Base-by-base conservation (phyloP, 257 asterid genomes). In the Solanum stenotomum region DNA sequence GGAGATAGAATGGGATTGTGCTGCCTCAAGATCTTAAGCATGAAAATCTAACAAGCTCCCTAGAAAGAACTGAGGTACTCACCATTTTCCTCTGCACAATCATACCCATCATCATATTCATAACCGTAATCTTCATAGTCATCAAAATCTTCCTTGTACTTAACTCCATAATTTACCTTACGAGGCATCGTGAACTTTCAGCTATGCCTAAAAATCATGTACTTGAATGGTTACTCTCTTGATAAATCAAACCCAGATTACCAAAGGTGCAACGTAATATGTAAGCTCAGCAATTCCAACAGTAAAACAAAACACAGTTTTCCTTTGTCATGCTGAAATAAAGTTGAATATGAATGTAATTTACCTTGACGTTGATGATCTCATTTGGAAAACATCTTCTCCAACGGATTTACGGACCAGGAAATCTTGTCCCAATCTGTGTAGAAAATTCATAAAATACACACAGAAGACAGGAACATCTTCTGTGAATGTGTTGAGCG, bases 171-270 rank as follows among this genome's bases (percentile, higher is more conserved):
- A 65, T 84, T 77, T 65, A 88, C 93, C 91, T 97, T 97, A 75
- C 97, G 99, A 88, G 98, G 98, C 99, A 97, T 97, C 87, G 84
- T 87, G 83, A 86, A 63, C 88, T 89, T 88, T 91, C 98, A 92
- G 89, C 40, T 68, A 86, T 83, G 76, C 33, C 44, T 71, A 42
- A 83, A 22, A 22, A 15, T 33, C 14, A 61, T 79, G 34, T 13
- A 44, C 56, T 38, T 87, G 6, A 83, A 83, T 15, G 14, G 42
- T 33, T 33, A 29, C 20, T 29, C 18, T 82, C 42, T 82, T 31
- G 42, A 82, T 49, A 49, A 81, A 29, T 27, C 68, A 81, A 49
- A 49, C 25, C 27, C 70, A 18, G 20, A 81, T 49, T 49, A 49
- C 63, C 70, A 18, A 79, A 31, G 68, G 6, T 82, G 86, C 22